These are phyloP conservation scores for Pseudocercospora fuligena DNA, from an alignment of 2,329 filamentous ascomycete species.

Conservation along the genomic window DNA sequence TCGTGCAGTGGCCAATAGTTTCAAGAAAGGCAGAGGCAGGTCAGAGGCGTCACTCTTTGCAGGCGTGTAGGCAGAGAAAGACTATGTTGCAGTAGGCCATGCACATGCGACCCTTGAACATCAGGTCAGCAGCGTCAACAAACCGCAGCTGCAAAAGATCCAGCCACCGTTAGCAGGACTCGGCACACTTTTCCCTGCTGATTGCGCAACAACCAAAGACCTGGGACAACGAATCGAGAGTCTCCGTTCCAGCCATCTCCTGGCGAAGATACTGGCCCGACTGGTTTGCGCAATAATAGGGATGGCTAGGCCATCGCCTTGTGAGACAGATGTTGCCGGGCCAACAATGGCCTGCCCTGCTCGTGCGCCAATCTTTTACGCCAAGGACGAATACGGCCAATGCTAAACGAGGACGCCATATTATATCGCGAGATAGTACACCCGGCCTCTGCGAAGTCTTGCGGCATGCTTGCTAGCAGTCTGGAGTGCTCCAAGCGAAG, in stretches of 20 bases:
- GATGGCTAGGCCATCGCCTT: conserved; percentile 7
- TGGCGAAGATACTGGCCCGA: conserved; percentile 3
- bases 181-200: conserved; percentile 2
- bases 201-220: conserved; percentile 15
- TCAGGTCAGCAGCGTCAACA: conserved; percentile 9
- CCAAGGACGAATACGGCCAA: background rate
- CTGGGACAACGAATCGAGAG: conserved; percentile 11
- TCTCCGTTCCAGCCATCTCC: conserved; percentile 7
- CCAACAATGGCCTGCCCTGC: background rate
- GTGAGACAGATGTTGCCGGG: background rate
- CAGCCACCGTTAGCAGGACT: conserved; percentile 11
- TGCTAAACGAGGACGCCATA: background rate
- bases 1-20: conserved; percentile 1
- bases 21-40: conserved; percentile 22
- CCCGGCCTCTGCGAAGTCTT: background rate
- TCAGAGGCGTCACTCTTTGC: background rate
- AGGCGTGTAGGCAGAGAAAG: background rate
- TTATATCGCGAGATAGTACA: background rate
- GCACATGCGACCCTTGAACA: conserved; percentile 7
- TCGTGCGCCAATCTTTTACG: background rate
- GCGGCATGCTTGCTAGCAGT: background rate
- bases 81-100: conserved; percentile 1
- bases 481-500: background rate
- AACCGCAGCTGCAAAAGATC: conserved; percentile 1
- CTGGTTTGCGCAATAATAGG: conserved; percentile 11